Evolutionary conservation across 1,139 yeast genomes (phyloP), one percentile per base, ranked within the genome.

Genomic region (Sugiyamaella japonica): DNA sequence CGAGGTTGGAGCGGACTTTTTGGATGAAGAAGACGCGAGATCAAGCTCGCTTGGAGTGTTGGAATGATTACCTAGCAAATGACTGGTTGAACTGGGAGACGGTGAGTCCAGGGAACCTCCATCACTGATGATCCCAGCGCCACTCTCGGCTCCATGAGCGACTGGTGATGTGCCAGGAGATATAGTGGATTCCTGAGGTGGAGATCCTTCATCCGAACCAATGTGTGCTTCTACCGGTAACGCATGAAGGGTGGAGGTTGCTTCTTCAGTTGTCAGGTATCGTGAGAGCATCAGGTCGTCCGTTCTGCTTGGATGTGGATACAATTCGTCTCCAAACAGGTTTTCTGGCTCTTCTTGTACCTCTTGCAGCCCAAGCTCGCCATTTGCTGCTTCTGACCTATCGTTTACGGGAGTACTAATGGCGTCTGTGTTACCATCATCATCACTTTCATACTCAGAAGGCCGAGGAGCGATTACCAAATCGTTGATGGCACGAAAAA

Each of bases 31-130:
- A 7, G 17, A 12, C 1, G 15, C 16, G 8, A 40, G 34, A 29
- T 39, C 39, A n/a, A 37, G 25, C 15, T 47, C 40, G 40, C 50
- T 47, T 12, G 43, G 28, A 1, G 29, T 20, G 23, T 20, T 31
- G 12, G 45, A 39, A 10, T 37, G 29, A 23, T 13, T 38, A 8
- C 41, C 42, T 17, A 48, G 25, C 9, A 48, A 25, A 20, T 31
- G 45, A 20, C 51, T 48, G 10, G 51, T 48, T 5, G 51, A 48
- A 8, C 51, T 45, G 13, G 51, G 51, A 3, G 51, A 48, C 2
- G 44, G 45, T 17, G 44, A 38, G n/a, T 4, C 10, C 17, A 16
- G 16, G 7, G 44, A 40, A 15, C 29, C 51, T 12, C 31, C 38
- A 39, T 48, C 51, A n/a, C 41, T 36, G 16, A 45, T 45, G 1